phyloP scores from a whole-genome alignment of 1,284 basidiomycete genomes.

The Xanthoconium separans region DNA sequence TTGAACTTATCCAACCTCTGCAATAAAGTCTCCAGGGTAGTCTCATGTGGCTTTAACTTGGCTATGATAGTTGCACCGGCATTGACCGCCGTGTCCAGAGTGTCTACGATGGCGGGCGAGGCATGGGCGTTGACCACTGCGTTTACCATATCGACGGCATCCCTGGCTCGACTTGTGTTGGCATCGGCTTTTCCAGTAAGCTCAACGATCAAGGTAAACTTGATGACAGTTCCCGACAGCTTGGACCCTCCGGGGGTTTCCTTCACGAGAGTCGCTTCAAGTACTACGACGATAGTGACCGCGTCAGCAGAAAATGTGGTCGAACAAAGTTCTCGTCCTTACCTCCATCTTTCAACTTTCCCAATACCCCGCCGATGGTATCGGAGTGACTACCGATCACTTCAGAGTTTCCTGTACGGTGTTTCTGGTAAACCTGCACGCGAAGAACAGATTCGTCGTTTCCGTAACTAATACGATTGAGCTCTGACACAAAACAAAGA shows the following conservation, averaged over 20 bases:
- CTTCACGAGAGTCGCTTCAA: not conserved
- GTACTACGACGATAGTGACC: not conserved
- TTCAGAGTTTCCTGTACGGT: not conserved
- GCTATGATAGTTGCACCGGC: not conserved
- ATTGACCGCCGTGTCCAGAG: not conserved
- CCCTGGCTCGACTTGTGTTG: not conserved
- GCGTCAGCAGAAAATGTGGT: not conserved
- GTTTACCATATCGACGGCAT: not conserved
- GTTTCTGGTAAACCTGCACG: not conserved
- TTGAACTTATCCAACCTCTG: too few species aligned
- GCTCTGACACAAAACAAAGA: not conserved
- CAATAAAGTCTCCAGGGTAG: too few species aligned
- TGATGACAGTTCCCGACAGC: not conserved
- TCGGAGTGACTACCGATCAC: not conserved
- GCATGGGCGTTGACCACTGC: not conserved
- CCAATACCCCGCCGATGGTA: not conserved
- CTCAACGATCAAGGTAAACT: not conserved
- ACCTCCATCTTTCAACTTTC: not conserved
- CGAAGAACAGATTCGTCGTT: not conserved
- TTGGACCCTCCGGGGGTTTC: not conserved
- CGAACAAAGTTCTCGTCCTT: not conserved
- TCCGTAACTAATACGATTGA: conserved; percentile 1
- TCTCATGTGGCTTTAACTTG: too few species aligned
- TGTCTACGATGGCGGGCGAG: not conserved
- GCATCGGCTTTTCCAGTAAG: not conserved